These are phyloP conservation scores for Yamadazyma takamatsuzukensis DNA, from an alignment of 805 yeast species.

Conservation along the genomic window DNA sequence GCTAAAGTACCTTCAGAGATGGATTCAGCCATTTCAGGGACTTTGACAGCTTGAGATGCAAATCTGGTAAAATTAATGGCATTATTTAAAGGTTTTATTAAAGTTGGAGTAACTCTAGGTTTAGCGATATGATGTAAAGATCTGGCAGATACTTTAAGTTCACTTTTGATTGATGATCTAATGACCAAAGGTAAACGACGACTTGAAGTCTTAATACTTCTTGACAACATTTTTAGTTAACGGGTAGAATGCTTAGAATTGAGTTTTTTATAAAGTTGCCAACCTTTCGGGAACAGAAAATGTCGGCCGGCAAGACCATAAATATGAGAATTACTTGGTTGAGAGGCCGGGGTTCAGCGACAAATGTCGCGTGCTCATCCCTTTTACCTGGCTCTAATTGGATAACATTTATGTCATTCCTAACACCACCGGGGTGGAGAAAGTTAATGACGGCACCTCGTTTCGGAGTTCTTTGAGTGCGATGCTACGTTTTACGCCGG, in stretches of 20 bases:
- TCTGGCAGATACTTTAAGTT: conserved; percentile 4
- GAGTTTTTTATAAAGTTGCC: not conserved
- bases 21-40: conserved; percentile 98
- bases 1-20: conserved; percentile 94
- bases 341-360: not conserved
- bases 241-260: too few relatives aligned
- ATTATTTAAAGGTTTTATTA: conserved; percentile 5
- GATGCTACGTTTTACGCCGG: too few relatives aligned
- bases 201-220: conserved; percentile 12
- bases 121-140: conserved; percentile 1
- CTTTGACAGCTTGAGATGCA: conserved; percentile 61
- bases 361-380: conserved; percentile 4
- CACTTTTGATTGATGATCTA: conserved; percentile 6
- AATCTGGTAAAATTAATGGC: conserved; percentile 29
- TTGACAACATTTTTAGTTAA: conserved; percentile 12
- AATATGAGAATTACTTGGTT: not conserved
- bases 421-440: conserved; percentile 1
- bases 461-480: too few relatives aligned
- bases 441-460: too few relatives aligned
- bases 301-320: not conserved
- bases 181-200: conserved; percentile 13
- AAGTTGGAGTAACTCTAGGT: conserved; percentile 2
- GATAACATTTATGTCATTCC: conserved; percentile 1
- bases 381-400: conserved; percentile 3
- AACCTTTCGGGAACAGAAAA: not conserved